Percentiles rank a stretch among this genome's conserved stretches.
phyloP scores from a whole-genome alignment of 2,329 filamentous ascomycete genomes.

The Escovopsis sp. region DNA sequence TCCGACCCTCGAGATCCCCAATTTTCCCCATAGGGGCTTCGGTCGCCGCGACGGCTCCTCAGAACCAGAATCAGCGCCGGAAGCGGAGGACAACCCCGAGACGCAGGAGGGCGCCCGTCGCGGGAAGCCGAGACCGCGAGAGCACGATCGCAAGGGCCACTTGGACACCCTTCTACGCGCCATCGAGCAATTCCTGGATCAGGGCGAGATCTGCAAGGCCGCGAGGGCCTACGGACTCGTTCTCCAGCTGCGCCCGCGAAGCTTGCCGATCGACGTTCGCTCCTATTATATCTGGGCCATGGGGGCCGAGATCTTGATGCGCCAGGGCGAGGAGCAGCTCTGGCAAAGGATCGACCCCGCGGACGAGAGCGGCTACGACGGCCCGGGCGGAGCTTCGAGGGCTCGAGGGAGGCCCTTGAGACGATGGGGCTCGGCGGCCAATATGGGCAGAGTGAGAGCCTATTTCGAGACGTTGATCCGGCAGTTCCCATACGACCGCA shows the following conservation, averaged over 20 bases:
- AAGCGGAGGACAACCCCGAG: neutral
- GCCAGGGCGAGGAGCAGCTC: slow-evolving; percentile 29
- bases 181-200: slow-evolving; percentile 56
- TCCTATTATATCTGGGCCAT: slow-evolving; percentile 62
- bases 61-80: neutral
- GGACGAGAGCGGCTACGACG: neutral
- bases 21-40: slow-evolving; percentile 37
- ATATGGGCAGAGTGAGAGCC: slow-evolving; percentile 28
- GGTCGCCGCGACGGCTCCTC: neutral
- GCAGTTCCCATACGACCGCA: slow-evolving; percentile 56
- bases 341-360: neutral
- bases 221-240: slow-evolving; percentile 63
- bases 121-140: slow-evolving; percentile 5
- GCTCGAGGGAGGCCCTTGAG: neutral
- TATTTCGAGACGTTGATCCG: slow-evolving; percentile 72
- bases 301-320: slow-evolving; percentile 70
- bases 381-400: neutral
- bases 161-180: slow-evolving; percentile 53
- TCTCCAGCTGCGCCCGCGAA: slow-evolving; percentile 34
- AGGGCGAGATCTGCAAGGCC: slow-evolving; percentile 57
- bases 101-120: neutral
- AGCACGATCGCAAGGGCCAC: slow-evolving; percentile 27
- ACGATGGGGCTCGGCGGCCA: slow-evolving; percentile 30
- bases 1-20: slow-evolving; percentile 22
- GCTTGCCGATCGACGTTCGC: slow-evolving; percentile 49